These are phyloP conservation scores for Emericellopsis atlantica DNA, from an alignment of 2,329 filamentous ascomycete species.

Conservation along the genomic window DNA sequence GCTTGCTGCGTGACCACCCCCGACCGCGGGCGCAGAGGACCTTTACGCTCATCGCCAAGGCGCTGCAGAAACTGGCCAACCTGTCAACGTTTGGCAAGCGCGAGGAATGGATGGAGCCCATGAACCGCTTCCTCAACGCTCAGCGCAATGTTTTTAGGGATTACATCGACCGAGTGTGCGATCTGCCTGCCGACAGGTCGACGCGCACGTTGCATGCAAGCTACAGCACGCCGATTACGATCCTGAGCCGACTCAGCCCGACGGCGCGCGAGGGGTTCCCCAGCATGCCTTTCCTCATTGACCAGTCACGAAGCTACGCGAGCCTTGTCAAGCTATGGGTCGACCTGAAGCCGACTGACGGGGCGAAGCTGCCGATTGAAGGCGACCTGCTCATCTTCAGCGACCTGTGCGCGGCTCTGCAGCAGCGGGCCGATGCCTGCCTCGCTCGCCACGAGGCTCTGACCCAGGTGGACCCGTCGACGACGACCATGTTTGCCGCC, in stretches of 20 bases:
- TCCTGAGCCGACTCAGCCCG: slow-evolving; percentile 68
- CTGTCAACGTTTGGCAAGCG: slow-evolving; percentile 86
- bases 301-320: slow-evolving; percentile 76
- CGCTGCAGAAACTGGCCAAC: slow-evolving; percentile 81
- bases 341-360: slow-evolving; percentile 34
- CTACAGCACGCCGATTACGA: slow-evolving; percentile 87
- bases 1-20: slow-evolving; percentile 71
- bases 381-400: slow-evolving; percentile 42
- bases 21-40: slow-evolving; percentile 74
- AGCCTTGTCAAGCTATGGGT: slow-evolving; percentile 73
- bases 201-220: slow-evolving; percentile 59
- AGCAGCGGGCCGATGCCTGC: slow-evolving; percentile 37
- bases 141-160: slow-evolving; percentile 73
- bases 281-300: slow-evolving; percentile 83
- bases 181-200: slow-evolving; percentile 61
- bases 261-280: slow-evolving; percentile 85
- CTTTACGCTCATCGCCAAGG: slow-evolving; percentile 84
- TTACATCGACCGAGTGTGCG: slow-evolving; percentile 78
- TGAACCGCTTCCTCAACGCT: slow-evolving; percentile 75
- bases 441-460: slow-evolving; percentile 33
- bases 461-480: no score
- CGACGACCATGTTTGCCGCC: neutral
- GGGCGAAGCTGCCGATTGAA: slow-evolving; percentile 18
- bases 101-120: slow-evolving; percentile 98
- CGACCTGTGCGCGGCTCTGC: slow-evolving; percentile 33